Base-by-base conservation (phyloP, 768 basidiomycete species). In the Boletus fagicola region DNA sequence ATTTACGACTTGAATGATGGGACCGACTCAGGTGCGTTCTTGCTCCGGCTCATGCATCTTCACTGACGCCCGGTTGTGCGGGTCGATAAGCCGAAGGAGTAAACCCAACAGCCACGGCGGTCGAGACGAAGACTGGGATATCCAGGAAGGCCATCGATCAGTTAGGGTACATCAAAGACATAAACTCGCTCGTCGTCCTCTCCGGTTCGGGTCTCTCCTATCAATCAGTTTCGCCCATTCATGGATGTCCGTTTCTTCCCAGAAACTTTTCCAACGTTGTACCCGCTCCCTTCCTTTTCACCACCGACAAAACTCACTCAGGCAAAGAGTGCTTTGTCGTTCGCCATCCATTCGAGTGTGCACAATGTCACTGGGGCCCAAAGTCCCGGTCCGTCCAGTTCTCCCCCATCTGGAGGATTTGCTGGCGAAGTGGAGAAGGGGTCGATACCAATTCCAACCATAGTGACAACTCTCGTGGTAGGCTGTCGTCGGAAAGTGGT, bases 401-500 rank as follows among this genome's bases (percentile, higher is more conserved):
- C 63, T 15, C 50, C 50, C 2, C 11, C 9, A 20, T 40, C 49
- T 7, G 62, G 60, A 36, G 67, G 55, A 2, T 53, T 64, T 24
- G 45, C 54, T 22, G 35, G 33, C 9, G 49, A 62, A 44, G 47
- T 7, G 24, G 57, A 51, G 18, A 28, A 45, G 4, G 45, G 68
- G 30, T 74, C 72, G 1, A 78, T 77, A 30, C 75, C 81, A 11
- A 85, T 88, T 33, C 86, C 90, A 35, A 80, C 79, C 4, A 71
- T 87, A 24, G 76, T 91, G n/a, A 93, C 93, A 0, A 80, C 81
- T 54, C 79, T 99, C 16, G 78, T 92, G 13, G 80, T 97, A 5
- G 96, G 94, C 28, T 97, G 95, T 69, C 76, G 89, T 59, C 81
- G 93, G 61, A 92, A 87, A 68, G 83, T 91, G 8, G 86, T 94